These are phyloP conservation scores for Metschnikowia similis DNA, from an alignment of 805 yeast genomes.

Conservation along the genomic window DNA sequence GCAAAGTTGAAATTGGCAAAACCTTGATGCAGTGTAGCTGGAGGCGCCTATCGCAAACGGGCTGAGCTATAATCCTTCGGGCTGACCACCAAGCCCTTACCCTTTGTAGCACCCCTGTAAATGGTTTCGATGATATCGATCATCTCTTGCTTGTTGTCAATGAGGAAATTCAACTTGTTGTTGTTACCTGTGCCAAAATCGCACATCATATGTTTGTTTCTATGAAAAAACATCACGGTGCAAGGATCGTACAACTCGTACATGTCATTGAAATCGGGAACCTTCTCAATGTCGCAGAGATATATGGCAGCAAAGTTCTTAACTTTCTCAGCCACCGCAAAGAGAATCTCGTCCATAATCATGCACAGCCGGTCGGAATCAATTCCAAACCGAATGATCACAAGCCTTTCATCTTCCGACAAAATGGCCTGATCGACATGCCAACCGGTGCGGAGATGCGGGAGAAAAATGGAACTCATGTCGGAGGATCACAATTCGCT, in stretches of 20 bases:
- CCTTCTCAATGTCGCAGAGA: conserved; percentile 82
- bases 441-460: conserved; percentile 32
- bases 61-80: conserved; percentile 62
- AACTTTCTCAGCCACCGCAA: conserved; percentile 74
- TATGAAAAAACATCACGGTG: conserved; percentile 88
- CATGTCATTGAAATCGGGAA: conserved; percentile 85
- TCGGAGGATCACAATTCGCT: background rate
- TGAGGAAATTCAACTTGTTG: conserved; percentile 79
- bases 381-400: conserved; percentile 83
- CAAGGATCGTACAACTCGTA: conserved; percentile 87
- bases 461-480: conserved; percentile 20
- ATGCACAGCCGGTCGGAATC: conserved; percentile 75
- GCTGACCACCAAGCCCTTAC: conserved; percentile 84
- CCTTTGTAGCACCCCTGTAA: conserved; percentile 87
- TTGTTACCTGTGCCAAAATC: conserved; percentile 98
- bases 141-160: conserved; percentile 79
- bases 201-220: conserved; percentile 96
- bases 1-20: too few species aligned
- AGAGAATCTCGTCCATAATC: conserved; percentile 85
- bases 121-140: conserved; percentile 88
- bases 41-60: conserved; percentile 7
- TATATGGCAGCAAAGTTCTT: conserved; percentile 85
- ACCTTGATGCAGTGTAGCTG: too few species aligned
- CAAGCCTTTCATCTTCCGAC: conserved; percentile 83
- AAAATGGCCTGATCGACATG: conserved; percentile 97